Base-by-base conservation (phyloP, 164 flowering plant species). In the Paratinospora sagittata region DNA sequence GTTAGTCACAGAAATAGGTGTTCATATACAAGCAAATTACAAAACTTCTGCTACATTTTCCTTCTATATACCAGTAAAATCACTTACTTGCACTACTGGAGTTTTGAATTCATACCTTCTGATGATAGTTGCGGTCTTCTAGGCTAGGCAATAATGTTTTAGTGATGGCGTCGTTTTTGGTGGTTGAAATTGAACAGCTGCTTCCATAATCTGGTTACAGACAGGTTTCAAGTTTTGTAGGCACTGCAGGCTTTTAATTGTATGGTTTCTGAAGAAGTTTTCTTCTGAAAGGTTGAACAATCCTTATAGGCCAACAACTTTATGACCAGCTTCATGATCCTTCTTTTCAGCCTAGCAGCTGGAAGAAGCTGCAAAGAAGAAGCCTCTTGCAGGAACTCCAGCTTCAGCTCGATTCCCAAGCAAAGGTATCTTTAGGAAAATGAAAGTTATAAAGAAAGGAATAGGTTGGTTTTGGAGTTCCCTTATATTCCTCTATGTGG, bases 121-220 rank as follows among this genome's bases (percentile, higher is more conserved):
- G 84, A 41, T 79, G 84, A 66, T 75, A 80, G 41, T 69, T 72
- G 41, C 81, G n/a, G n/a, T n/a, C n/a, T n/a, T n/a, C n/a, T n/a
- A n/a, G 34, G 26, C 82, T 70, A 0, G 73, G 73, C 64, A 66
- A 52, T 17, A 76, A 73, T 80, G 65, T 81, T 49, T 76, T 80
- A 82, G 72, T 73, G 74, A 67, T 76, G 47, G 14, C 37, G 70
- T 72, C 19, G 69, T 63, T n/a, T 60, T 61, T 67, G 70, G 70
- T 78, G 67, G 60, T 70, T 26, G 68, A 82, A 57, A 66, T 81
- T 73, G 71, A 82, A 78, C 41, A 74, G 6, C 60, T 78, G 77
- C 75, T 73, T 82, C 71, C 76, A n/a, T n/a, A n/a, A n/a, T 74
- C 12, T 34, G 6, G 68, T 76, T 78, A 76, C 83, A 81, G 73